phyloP scores from a whole-genome alignment of 2,329 filamentous ascomycete species.

The Fusarium sp. region DNA sequence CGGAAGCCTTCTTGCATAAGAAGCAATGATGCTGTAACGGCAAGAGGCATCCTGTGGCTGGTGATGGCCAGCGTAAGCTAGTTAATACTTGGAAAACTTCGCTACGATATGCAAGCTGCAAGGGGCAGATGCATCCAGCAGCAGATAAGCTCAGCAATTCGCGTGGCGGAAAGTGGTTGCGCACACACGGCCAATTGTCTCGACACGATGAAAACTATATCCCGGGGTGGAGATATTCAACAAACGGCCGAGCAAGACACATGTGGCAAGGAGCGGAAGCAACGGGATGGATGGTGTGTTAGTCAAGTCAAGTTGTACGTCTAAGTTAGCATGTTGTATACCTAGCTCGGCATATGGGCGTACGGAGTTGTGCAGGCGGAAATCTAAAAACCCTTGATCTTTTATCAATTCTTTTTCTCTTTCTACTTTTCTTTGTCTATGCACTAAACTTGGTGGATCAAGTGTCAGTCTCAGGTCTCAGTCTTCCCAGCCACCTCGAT shows the following conservation, averaged over 20 bases:
- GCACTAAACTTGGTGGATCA: neutral
- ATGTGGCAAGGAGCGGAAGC: slow-evolving; percentile 14
- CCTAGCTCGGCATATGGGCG: slow-evolving; percentile 39
- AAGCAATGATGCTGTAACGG: slow-evolving; percentile 4
- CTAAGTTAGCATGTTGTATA: slow-evolving; percentile 33
- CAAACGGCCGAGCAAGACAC: slow-evolving; percentile 12
- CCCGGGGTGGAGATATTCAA: slow-evolving; percentile 23
- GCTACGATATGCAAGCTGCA: slow-evolving; percentile 41
- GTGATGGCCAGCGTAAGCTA: slow-evolving; percentile 8
- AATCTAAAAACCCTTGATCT: slow-evolving; percentile 27
- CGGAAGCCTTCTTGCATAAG: slow-evolving; percentile 14
- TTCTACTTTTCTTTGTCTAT: neutral
- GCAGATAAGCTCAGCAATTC: slow-evolving; percentile 16
- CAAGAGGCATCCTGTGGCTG: slow-evolving; percentile 10
- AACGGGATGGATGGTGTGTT: neutral
- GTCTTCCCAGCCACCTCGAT: slow-evolving; percentile 9
- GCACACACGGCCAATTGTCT: slow-evolving; percentile 4
- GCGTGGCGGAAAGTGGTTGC: slow-evolving; percentile 21
- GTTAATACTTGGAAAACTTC: slow-evolving; percentile 26
- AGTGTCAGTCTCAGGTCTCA: slow-evolving; percentile 2
- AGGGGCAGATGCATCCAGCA: slow-evolving; percentile 33
- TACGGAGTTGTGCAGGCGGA: slow-evolving; percentile 35
- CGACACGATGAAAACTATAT: slow-evolving; percentile 1
- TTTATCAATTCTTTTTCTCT: slow-evolving; percentile 17
- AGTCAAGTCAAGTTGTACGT: slow-evolving; percentile 13